Evolutionary conservation across 2,329 filamentous ascomycete genomes (phyloP).

Genomic region (Talaromyces verruculosus): DNA sequence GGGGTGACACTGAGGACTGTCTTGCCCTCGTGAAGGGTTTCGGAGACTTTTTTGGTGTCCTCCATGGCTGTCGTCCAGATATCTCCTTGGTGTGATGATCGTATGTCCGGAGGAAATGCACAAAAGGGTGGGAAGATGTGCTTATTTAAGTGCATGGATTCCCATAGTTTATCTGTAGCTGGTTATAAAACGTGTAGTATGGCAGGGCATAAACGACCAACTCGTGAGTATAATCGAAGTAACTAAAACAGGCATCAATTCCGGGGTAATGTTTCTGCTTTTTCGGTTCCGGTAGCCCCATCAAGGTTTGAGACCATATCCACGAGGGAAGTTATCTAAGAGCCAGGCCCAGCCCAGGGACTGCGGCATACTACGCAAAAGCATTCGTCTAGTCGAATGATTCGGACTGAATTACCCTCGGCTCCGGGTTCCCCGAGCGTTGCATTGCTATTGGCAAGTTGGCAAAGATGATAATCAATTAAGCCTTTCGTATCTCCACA

Average conservation of each 20-base stretch:
- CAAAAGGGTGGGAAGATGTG: neutral
- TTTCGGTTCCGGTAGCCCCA: neutral
- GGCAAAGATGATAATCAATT: neutral
- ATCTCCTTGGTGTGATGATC: neutral
- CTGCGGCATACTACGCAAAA: neutral
- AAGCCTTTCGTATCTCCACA: neutral
- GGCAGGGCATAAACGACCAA: neutral
- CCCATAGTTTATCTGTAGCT: neutral
- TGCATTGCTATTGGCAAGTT: no score
- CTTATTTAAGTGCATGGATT: neutral
- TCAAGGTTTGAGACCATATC: neutral
- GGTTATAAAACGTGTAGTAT: neutral
- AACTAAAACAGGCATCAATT: neutral
- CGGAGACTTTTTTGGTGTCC: constrained; percentile 1
- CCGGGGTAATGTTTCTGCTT: neutral
- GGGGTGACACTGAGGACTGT: constrained; percentile 3
- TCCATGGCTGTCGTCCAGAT: neutral
- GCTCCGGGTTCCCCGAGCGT: neutral
- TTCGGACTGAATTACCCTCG: neutral
- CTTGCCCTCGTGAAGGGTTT: neutral
- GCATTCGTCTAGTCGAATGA: neutral
- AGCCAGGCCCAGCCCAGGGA: neutral
- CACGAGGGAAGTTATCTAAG: neutral
- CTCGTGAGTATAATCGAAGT: neutral
- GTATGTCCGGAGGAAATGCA: neutral